Conservation (phyloP, 163 green algal genomes). For the Volvox carteri region DNA sequence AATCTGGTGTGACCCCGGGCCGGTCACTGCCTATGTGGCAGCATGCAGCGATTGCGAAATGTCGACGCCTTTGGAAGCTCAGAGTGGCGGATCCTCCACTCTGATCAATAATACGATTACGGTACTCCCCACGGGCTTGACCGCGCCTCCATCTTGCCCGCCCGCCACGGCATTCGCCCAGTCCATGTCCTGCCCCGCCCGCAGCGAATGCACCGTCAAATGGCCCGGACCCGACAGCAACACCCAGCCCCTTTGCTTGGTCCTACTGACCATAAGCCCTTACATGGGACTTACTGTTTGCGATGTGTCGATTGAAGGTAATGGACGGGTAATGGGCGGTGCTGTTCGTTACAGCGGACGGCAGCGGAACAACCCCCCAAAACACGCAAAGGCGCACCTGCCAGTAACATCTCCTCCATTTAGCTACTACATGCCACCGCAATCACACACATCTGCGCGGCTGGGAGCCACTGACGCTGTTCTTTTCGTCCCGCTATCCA, state of each 20-base stretch:
- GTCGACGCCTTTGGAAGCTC: background rate
- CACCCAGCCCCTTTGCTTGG: background rate
- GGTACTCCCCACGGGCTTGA: background rate
- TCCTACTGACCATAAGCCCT: no score
- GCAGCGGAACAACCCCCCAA: background rate
- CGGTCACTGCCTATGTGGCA: conserved; percentile 22
- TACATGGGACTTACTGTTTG: background rate
- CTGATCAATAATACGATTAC: background rate
- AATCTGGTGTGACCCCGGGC: conserved; percentile 12
- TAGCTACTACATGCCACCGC: background rate
- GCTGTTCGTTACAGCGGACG: background rate
- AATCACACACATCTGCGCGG: background rate
- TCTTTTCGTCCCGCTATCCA: background rate
- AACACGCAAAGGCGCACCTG: background rate
- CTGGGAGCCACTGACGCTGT: background rate
- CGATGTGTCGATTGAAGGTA: conserved; percentile 22
- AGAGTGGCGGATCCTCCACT: background rate
- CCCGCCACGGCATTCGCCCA: background rate
- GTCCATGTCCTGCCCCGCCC: background rate
- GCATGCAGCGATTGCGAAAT: background rate
- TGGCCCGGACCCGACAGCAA: conserved; percentile 5
- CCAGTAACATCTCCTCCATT: no score
- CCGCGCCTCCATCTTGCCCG: background rate
- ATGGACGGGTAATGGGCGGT: background rate
- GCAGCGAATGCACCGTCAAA: background rate